These are phyloP conservation scores for Aquanectria penicillioides DNA, from an alignment of 2,329 filamentous ascomycete species.

Conservation along the genomic window DNA sequence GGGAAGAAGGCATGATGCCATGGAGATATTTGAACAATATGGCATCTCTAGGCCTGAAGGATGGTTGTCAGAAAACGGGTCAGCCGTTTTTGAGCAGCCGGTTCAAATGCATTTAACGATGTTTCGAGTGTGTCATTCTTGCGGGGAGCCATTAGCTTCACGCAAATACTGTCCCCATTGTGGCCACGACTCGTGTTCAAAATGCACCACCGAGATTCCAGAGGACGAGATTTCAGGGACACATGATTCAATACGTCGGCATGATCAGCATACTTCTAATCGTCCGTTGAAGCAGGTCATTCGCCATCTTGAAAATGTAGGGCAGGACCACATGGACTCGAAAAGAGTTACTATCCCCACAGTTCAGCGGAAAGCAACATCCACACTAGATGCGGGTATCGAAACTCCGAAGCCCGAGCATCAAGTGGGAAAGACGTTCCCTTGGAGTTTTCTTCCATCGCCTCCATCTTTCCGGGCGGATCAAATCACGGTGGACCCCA, in stretches of 20 bases:
- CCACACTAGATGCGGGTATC: slow-evolving; percentile 23
- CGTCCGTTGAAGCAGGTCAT: slow-evolving; percentile 5
- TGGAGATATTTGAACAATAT: slow-evolving; percentile 59
- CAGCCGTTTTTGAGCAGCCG: slow-evolving; percentile 17
- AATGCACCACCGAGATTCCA: slow-evolving; percentile 54
- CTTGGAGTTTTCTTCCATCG: neutral
- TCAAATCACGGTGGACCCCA: slow-evolving; percentile 5
- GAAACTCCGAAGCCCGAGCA: slow-evolving; percentile 22
- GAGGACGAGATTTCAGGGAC: slow-evolving; percentile 20
- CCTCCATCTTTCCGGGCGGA: slow-evolving; percentile 3
- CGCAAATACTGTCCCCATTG: slow-evolving; percentile 57
- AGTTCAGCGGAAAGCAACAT: slow-evolving; percentile 9
- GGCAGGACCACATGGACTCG: slow-evolving; percentile 10
- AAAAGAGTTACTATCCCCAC: slow-evolving; percentile 6
- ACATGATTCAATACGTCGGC: slow-evolving; percentile 4
- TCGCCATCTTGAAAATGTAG: neutral
- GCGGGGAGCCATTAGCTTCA: slow-evolving; percentile 52
- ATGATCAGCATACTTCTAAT: slow-evolving; percentile 11
- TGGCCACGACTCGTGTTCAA: slow-evolving; percentile 60
- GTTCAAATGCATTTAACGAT: slow-evolving; percentile 36
- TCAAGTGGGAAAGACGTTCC: slow-evolving; percentile 15
- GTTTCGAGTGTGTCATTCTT: slow-evolving; percentile 60
- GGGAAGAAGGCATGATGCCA: slow-evolving; percentile 53
- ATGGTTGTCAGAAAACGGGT: slow-evolving; percentile 56
- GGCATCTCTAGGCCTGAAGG: slow-evolving; percentile 57